Conservation (phyloP, 2,329 filamentous ascomycete species). For the Diplodia corticola region DNA sequence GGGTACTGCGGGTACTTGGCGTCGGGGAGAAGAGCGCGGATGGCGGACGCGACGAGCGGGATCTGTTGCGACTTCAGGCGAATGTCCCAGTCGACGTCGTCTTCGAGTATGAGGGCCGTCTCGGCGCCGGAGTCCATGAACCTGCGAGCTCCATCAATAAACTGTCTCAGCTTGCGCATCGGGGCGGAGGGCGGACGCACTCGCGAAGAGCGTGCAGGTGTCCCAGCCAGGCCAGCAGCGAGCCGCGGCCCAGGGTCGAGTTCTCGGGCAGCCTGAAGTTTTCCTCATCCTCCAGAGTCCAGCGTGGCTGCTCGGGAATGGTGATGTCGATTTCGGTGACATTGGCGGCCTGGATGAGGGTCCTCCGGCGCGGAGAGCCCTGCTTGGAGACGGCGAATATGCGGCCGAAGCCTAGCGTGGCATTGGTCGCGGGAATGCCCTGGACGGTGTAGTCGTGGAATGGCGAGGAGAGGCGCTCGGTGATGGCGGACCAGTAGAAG, state of each 20-base stretch:
- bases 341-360: conserved; percentile 44
- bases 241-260: conserved; percentile 37
- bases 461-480: conserved; percentile 6
- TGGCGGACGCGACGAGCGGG: conserved; percentile 43
- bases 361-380: conserved; percentile 41
- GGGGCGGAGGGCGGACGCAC: conserved; percentile 27
- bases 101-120: conserved; percentile 47
- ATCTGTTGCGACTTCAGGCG: conserved; percentile 46
- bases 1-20: conserved; percentile 35
- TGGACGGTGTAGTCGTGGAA: background rate
- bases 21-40: conserved; percentile 40
- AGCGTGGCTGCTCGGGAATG: conserved; percentile 44
- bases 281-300: conserved; percentile 45
- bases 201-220: conserved; percentile 46
- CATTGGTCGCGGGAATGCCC: conserved; percentile 32
- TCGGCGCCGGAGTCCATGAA: conserved; percentile 46
- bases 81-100: conserved; percentile 50
- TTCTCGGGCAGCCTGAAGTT: conserved; percentile 38
- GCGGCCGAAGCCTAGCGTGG: conserved; percentile 44
- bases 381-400: conserved; percentile 45
- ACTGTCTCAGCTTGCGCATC: background rate
- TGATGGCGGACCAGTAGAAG: conserved; percentile 18
- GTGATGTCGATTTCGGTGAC: conserved; percentile 46
- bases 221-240: conserved; percentile 47
- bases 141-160: conserved; percentile 29